A percentile compares a stretch with the other conserved stretches of the same genome.
phyloP scores from a whole-genome alignment of 495 filamentous ascomycete species.

The Apiosordaria backusii region DNA sequence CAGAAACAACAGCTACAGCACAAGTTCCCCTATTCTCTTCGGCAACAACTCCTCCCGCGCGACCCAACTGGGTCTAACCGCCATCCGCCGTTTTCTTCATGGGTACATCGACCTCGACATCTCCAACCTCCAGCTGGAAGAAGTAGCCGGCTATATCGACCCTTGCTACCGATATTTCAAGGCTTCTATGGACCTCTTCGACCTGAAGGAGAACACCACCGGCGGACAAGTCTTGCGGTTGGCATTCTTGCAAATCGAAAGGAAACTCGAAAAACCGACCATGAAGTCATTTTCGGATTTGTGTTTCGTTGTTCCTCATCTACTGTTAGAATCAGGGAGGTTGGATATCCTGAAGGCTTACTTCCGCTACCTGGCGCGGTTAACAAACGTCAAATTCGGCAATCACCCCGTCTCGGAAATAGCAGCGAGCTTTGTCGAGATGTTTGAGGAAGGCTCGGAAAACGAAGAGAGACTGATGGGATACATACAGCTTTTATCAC shows the following conservation, averaged over 20 bases:
- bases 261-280: conserved; percentile 21
- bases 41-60: conserved; percentile 17
- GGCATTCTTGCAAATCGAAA: conserved; percentile 32
- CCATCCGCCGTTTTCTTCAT: conserved; percentile 28
- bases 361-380: conserved; percentile 22
- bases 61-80: conserved; percentile 25
- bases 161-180: conserved; percentile 34
- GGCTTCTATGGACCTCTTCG: conserved; percentile 30
- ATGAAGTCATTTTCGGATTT: conserved; percentile 32
- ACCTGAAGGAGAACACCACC: conserved; percentile 23
- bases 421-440: conserved; percentile 20
- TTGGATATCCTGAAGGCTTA: conserved; percentile 27
- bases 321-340: conserved; percentile 24
- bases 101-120: conserved; percentile 25
- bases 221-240: conserved; percentile 29
- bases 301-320: conserved; percentile 30
- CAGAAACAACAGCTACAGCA: conserved; percentile 10
- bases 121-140: conserved; percentile 19
- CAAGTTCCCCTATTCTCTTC: conserved; percentile 18
- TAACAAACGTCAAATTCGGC: conserved; percentile 24
- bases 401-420: conserved; percentile 27
- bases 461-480: conserved; percentile 27
- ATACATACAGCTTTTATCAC: conserved; percentile 26
- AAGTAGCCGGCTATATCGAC: conserved; percentile 25
- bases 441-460: conserved; percentile 12